Evolutionary conservation across 2,329 filamentous ascomycete species (phyloP), one percentile per base, ranked within the genome.

Genomic region (Coniella vitis): DNA sequence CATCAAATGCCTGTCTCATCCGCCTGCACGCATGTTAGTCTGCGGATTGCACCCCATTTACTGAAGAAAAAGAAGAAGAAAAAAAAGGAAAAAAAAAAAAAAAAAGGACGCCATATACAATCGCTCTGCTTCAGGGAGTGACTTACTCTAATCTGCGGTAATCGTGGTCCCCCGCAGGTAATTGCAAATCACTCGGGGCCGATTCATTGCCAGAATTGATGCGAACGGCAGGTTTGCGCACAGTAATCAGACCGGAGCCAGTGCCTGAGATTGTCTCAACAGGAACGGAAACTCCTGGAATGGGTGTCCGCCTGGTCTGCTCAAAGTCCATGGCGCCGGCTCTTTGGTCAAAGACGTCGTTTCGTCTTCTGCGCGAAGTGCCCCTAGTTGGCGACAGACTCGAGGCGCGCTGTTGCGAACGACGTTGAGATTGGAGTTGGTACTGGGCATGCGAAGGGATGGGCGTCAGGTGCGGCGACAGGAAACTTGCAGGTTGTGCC

Each of bases 1-100:
- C 71, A 56, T 75, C 73, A 74, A 74, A 77, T 17, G 70, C 73
- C 50, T 75, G 73, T 20, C 70, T 64, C 36, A 72, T 71, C 22
- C 65, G 57, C 37, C 51, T 53, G 16, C 20, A 14, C 13, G 5
- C 7, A 29, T 4, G 3, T 29, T 14, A 3, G 37, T 53, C 36
- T 51, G 44, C 48, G 12, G 5, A 16, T 21, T 4, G 25, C 25
- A 10, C 25, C 10, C 25, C 13, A 13, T 7, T 13, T 19, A 19
- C 17, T 13, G 12, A n/a, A 19, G 38, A 7, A 16, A 4, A 25
- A 22, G 9, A n/a, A n/a, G n/a, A n/a, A n/a, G n/a, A n/a, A n/a
- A n/a, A n/a, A n/a, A n/a, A n/a, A n/a, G n/a, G n/a, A n/a, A n/a
- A n/a, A n/a, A n/a, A n/a, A n/a, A n/a, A n/a, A n/a, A n/a, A n/a